Percentiles rank a stretch among this genome's conserved stretches.
These are phyloP conservation scores for Phytophthora megakarya DNA, from an alignment of 352 stramenopile species.

Conservation along the genomic window DNA sequence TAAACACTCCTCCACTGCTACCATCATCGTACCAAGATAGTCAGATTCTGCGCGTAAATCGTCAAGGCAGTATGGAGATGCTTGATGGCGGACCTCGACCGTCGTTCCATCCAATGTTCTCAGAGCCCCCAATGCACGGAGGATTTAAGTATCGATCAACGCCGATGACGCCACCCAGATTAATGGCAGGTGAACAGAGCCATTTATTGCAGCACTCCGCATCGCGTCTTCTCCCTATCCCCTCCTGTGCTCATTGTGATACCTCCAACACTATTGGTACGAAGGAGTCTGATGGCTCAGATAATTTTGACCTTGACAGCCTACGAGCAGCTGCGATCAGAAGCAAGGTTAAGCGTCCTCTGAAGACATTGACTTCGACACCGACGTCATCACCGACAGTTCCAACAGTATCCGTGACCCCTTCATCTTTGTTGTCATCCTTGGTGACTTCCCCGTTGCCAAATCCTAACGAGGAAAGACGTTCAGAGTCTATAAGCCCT, in stretches of 20 bases:
- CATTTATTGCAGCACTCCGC: constrained; percentile 18
- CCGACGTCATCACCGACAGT: constrained; percentile 1
- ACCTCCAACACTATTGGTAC: not conserved
- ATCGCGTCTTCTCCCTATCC: constrained; percentile 3
- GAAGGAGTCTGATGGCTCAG: constrained; percentile 17
- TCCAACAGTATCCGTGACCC: not conserved
- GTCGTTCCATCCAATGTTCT: constrained; percentile 14
- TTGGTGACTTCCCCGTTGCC: constrained; percentile 4
- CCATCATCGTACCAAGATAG: constrained; percentile 47
- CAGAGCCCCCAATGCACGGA: constrained; percentile 19
- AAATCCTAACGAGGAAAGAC: not conserved
- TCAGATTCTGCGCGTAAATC: constrained; percentile 75
- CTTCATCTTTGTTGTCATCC: constrained; percentile 5
- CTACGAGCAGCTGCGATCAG: constrained; percentile 69
- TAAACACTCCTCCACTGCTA: constrained; percentile 3
- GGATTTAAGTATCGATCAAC: constrained; percentile 56
- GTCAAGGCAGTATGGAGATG: constrained; percentile 65
- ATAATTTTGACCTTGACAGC: constrained; percentile 63
- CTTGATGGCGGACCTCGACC: constrained; percentile 30
- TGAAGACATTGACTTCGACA: constrained; percentile 15
- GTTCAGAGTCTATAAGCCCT: constrained; percentile 20
- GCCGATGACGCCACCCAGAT: constrained; percentile 21
- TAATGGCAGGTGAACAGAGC: constrained; percentile 3
- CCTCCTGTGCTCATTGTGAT: not conserved
- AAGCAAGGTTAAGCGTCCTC: constrained; percentile 59